These are phyloP conservation scores for Hypoxylon fragiforme DNA, from an alignment of 495 filamentous ascomycete species.

Conservation along the genomic window DNA sequence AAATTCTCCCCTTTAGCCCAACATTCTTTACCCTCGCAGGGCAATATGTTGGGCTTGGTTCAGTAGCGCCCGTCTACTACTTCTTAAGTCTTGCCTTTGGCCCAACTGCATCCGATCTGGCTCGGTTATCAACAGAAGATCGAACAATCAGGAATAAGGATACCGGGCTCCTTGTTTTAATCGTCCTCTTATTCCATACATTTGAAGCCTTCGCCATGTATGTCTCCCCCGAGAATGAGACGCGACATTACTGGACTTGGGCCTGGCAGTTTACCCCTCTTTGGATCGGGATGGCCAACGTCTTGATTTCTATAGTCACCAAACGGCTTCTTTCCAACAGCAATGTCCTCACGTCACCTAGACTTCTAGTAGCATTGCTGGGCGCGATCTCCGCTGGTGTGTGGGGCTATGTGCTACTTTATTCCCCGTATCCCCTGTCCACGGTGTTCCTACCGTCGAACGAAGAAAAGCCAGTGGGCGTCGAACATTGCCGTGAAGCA, in stretches of 20 bases:
- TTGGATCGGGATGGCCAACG: conserved; percentile 12
- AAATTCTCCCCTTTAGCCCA: conserved; percentile 1
- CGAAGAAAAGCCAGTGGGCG: conserved; percentile 4
- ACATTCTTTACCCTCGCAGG: conserved; percentile 13
- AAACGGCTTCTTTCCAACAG: not conserved
- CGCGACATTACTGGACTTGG: conserved; percentile 26
- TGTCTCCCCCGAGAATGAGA: conserved; percentile 6
- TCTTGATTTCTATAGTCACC: not conserved
- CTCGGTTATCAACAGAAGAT: not conserved
- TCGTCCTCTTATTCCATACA: conserved; percentile 16
- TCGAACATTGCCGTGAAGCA: conserved; percentile 3
- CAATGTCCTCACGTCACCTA: not conserved
- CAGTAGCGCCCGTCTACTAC: conserved; percentile 13
- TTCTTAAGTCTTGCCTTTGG: conserved; percentile 22
- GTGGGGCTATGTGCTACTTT: conserved; percentile 12
- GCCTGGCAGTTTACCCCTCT: conserved; percentile 23
- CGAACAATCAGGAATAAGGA: not conserved
- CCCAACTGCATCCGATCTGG: conserved; percentile 9
- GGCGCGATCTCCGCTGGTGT: conserved; percentile 7
- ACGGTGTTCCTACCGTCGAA: conserved; percentile 14
- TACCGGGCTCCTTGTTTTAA: conserved; percentile 5
- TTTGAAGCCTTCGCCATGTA: conserved; percentile 23
- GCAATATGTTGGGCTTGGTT: conserved; percentile 16
- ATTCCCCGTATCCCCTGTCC: conserved; percentile 8
- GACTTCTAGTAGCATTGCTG: not conserved